These are phyloP conservation scores for Lomentospora prolificans DNA, from an alignment of 2,329 filamentous ascomycete genomes.

Conservation along the genomic window DNA sequence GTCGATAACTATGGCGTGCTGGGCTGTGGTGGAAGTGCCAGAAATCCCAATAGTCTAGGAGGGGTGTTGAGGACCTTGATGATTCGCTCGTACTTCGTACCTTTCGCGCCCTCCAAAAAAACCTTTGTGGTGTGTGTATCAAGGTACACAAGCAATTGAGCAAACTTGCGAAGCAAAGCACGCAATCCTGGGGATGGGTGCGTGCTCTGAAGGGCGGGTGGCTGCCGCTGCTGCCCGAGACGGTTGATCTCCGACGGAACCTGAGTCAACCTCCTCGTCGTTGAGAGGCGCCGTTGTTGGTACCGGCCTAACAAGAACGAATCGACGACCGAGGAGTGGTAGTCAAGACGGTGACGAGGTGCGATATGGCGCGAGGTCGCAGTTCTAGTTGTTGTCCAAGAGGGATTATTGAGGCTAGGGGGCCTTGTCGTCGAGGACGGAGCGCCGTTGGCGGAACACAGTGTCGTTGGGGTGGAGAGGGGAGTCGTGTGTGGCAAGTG, in stretches of 20 bases:
- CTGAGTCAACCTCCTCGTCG: too few species aligned
- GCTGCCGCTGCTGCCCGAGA: background rate
- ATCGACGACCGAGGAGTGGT: too few species aligned
- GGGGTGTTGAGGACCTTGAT: too few species aligned
- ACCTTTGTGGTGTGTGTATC: background rate
- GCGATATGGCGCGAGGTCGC: background rate
- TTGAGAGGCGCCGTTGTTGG: too few species aligned
- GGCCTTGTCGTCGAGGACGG: background rate
- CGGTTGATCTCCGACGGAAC: background rate
- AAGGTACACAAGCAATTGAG: background rate
- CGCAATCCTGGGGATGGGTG: background rate
- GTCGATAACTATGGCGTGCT: background rate
- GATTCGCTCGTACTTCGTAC: too few species aligned
- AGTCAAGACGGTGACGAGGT: too few species aligned
- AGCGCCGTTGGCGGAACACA: background rate
- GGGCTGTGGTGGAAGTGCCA: background rate
- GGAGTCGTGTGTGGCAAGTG: background rate
- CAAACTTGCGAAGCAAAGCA: background rate
- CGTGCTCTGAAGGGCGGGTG: background rate
- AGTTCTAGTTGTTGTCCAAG: too few species aligned
- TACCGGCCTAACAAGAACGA: too few species aligned
- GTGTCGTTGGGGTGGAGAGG: background rate
- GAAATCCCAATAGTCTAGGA: too few species aligned
- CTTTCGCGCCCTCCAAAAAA: too few species aligned
- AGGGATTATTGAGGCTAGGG: background rate